Evolutionary conservation across 2,329 filamentous ascomycete genomes (phyloP).

Genomic region (Lasiodiplodia theobromae): DNA sequence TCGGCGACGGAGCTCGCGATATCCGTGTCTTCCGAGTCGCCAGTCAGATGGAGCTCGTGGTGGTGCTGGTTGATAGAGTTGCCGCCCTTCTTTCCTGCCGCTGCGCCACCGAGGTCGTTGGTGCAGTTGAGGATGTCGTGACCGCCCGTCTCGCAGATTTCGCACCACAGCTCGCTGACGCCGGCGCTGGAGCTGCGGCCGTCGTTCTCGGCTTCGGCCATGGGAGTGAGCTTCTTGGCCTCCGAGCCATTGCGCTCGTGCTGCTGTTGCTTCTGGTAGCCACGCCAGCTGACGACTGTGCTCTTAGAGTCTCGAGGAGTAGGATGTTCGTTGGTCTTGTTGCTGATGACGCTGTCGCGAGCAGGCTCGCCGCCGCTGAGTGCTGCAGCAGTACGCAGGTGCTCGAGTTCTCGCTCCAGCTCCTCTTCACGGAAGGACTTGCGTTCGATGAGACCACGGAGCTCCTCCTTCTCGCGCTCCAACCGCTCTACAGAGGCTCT

Average conservation of each 20-base stretch:
- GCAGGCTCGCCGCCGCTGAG: constrained; percentile 44
- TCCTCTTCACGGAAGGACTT: constrained; percentile 82
- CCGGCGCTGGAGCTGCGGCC: constrained; percentile 70
- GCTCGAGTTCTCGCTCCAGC: constrained; percentile 80
- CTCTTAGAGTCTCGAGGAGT: constrained; percentile 68
- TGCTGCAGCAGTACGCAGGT: constrained; percentile 47
- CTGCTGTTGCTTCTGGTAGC: constrained; percentile 31
- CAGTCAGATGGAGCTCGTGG: constrained; percentile 26
- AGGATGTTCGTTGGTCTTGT: constrained; percentile 54
- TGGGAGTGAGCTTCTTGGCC: constrained; percentile 36
- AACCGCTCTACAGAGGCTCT: constrained; percentile 71
- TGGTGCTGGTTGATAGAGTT: constrained; percentile 46
- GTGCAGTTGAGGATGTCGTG: constrained; percentile 95
- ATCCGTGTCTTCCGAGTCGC: constrained; percentile 1
- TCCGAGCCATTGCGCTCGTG: constrained; percentile 11
- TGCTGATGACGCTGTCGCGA: constrained; percentile 62
- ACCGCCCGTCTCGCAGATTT: constrained; percentile 90
- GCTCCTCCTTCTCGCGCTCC: constrained; percentile 80
- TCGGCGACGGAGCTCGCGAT: constrained; percentile 36
- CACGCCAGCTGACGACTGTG: constrained; percentile 66
- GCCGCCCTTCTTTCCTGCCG: neutral
- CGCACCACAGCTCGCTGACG: constrained; percentile 81
- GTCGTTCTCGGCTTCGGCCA: constrained; percentile 41
- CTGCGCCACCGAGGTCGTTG: constrained; percentile 65
- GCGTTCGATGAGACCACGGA: constrained; percentile 74